These are phyloP conservation scores for Adiantum capillusveneris DNA, from an alignment of 75 land plant genomes.

Conservation along the genomic window DNA sequence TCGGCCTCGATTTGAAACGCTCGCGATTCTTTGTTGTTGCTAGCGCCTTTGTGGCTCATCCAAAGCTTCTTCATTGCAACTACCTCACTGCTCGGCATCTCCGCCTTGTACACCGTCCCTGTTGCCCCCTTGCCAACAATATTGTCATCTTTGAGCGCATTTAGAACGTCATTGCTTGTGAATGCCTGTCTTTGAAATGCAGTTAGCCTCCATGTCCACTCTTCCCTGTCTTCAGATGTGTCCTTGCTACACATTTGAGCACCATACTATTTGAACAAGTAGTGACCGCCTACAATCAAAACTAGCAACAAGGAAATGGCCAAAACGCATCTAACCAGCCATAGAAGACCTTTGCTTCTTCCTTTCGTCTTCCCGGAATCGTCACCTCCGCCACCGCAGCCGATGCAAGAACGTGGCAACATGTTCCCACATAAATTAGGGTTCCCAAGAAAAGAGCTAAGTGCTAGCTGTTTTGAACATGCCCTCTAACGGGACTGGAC, in stretches of 20 bases:
- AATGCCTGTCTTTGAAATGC: slow-evolving; percentile 88
- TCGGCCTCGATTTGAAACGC: slow-evolving; percentile 63
- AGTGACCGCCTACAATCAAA: slow-evolving; percentile 40
- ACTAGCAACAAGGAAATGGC: slow-evolving; percentile 28
- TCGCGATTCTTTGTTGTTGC: slow-evolving; percentile 10
- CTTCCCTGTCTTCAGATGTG: slow-evolving; percentile 8
- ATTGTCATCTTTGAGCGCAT: slow-evolving; percentile 31
- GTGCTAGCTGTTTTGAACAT: slow-evolving; percentile 34
- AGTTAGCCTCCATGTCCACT: slow-evolving; percentile 69
- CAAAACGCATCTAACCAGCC: slow-evolving; percentile 53
- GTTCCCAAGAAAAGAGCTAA: slow-evolving; percentile 53
- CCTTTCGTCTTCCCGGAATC: slow-evolving; percentile 2
- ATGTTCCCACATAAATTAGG: slow-evolving; percentile 64
- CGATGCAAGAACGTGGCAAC: slow-evolving; percentile 27
- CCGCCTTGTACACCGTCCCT: slow-evolving; percentile 28
- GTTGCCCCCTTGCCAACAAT: slow-evolving; percentile 13
- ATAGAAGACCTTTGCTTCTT: slow-evolving; percentile 22
- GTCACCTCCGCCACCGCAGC: not conserved
- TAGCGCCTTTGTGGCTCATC: slow-evolving; percentile 27
- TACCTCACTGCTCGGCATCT: slow-evolving; percentile 50
- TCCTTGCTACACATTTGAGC: slow-evolving; percentile 11
- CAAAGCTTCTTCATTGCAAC: slow-evolving; percentile 48
- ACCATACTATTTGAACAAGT: slow-evolving; percentile 21
- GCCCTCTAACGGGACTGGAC: slow-evolving; percentile 59
- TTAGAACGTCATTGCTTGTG: slow-evolving; percentile 63